Conservation (phyloP, 2,329 filamentous ascomycete species). For the Hypoxylon sp. region DNA sequence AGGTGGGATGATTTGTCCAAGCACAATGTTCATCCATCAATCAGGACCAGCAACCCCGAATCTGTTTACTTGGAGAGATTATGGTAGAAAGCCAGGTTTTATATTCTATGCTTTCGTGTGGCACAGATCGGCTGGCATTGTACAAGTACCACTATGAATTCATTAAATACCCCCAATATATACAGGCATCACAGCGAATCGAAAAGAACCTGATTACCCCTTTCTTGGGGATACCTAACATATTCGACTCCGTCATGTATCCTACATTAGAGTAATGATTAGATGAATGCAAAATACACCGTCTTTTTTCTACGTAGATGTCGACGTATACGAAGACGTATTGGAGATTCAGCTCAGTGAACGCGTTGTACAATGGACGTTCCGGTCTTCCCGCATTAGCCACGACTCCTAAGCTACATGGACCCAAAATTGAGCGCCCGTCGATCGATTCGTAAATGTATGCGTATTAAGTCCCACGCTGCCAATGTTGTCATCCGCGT, state of each 20-base stretch:
- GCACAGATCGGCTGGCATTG: constrained; percentile 26
- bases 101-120: constrained; percentile 12
- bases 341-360: neutral
- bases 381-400: constrained; percentile 12
- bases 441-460: neutral
- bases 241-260: neutral
- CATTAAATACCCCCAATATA: neutral
- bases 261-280: neutral
- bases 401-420: neutral
- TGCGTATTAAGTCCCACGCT: constrained; percentile 10
- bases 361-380: constrained; percentile 8
- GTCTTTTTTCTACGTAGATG: neutral
- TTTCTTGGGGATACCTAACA: neutral
- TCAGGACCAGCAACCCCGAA: neutral
- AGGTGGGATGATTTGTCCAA: constrained; percentile 9
- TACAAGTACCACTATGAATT: constrained; percentile 1
- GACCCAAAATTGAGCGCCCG: neutral
- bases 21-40: constrained; percentile 20
- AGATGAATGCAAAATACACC: neutral
- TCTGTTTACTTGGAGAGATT: constrained; percentile 1
- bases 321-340: neutral
- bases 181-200: neutral
- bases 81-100: neutral
- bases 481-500: constrained; percentile 8
- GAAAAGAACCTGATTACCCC: too few relatives aligned